Percentiles rank a stretch among this genome's conserved stretches.
These are phyloP conservation scores for Globisporangium cystogenes DNA, from an alignment of 352 stramenopile genomes.

Conservation along the genomic window DNA sequence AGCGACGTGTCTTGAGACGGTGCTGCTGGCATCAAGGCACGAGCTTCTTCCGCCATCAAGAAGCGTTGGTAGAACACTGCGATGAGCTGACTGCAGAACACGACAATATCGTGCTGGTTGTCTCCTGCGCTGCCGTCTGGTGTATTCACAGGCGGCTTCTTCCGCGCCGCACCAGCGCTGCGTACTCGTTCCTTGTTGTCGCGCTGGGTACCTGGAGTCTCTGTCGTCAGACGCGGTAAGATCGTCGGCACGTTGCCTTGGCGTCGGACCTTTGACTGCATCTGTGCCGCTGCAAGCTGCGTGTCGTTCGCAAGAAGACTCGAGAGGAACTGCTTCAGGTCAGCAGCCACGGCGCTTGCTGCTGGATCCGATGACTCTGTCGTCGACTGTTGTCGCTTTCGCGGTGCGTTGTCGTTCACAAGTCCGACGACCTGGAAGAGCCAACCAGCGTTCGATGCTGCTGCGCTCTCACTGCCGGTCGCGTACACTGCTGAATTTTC, in stretches of 20 bases:
- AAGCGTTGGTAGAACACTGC: conserved; percentile 60
- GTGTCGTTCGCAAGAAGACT: conserved; percentile 30
- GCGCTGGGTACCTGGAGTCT: neutral
- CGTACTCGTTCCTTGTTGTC: neutral
- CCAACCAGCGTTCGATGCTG: neutral
- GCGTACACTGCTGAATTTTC: neutral
- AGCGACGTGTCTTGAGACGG: conserved; percentile 10
- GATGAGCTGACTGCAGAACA: conserved; percentile 29
- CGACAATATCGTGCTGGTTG: conserved; percentile 5
- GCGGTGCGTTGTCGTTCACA: neutral
- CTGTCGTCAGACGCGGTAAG: conserved; percentile 7
- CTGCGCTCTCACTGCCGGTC: neutral
- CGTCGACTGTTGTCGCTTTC: neutral
- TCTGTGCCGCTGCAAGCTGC: conserved; percentile 19
- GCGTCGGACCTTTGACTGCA: conserved; percentile 28
- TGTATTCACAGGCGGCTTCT: conserved; percentile 4
- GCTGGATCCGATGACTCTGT: conserved; percentile 9
- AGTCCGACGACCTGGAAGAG: conserved; percentile 5
- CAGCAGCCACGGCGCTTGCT: neutral
- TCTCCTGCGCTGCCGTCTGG: conserved; percentile 1
- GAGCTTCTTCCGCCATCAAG: conserved; percentile 40
- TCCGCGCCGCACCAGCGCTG: neutral
- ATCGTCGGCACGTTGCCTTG: conserved; percentile 32
- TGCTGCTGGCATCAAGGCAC: conserved; percentile 10
- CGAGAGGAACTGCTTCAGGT: conserved; percentile 23